Conservation (phyloP, 129 eudicot species). For the Flaveria sonorensis region DNA sequence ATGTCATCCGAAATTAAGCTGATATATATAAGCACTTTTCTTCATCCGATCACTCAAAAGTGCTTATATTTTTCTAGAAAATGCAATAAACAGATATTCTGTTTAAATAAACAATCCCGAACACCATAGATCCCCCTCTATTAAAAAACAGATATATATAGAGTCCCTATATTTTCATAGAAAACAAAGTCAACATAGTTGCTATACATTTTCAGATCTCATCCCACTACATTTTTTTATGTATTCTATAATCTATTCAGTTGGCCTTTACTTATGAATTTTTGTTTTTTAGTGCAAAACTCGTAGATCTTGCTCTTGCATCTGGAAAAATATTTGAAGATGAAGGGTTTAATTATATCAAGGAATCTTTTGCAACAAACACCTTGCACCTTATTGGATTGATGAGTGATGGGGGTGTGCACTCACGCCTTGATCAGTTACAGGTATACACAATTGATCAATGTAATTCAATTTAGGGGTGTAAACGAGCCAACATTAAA, state of each 20-base stretch:
- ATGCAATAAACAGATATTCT: not conserved
- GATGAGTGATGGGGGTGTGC: conserved; percentile 96
- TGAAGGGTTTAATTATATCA: conserved; percentile 82
- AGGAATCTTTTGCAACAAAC: conserved; percentile 57
- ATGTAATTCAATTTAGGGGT: not conserved
- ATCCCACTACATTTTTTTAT: not conserved
- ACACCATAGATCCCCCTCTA: not conserved
- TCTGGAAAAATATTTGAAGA: conserved; percentile 84
- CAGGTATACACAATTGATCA: conserved; percentile 47
- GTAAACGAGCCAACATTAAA: not conserved
- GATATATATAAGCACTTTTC: not conserved
- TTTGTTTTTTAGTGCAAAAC: conserved; percentile 64
- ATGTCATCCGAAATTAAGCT: not conserved
- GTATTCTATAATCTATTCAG: conserved; percentile 4
- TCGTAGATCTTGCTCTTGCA: conserved; percentile 78
- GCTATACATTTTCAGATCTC: not conserved
- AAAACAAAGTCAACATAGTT: not conserved
- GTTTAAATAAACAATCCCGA: not conserved
- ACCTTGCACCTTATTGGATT: conserved; percentile 88
- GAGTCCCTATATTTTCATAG: not conserved
- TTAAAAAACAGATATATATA: not conserved
- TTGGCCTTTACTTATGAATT: conserved; percentile 1
- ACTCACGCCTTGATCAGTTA: conserved; percentile 84
- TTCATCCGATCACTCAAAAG: not conserved
- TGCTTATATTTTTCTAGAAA: not conserved